These are phyloP conservation scores for Penicillium sp. DNA, from an alignment of 2,329 filamentous ascomycete genomes.

Conservation along the genomic window DNA sequence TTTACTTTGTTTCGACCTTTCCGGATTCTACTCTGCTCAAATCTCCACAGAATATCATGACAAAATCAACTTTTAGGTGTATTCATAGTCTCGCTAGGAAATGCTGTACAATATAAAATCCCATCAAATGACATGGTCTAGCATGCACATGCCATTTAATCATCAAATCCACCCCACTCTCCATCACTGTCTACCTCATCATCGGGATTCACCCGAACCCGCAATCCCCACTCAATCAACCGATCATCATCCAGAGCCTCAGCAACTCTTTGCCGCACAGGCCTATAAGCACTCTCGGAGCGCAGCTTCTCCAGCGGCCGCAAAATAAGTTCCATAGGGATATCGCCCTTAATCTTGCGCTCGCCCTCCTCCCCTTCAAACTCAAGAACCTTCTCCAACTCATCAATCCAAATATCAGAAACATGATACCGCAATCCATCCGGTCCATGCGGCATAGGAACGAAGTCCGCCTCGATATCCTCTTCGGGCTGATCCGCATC, in stretches of 20 bases:
- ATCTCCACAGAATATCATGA: not conserved
- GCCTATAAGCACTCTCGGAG: constrained; percentile 64
- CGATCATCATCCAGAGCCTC: constrained; percentile 75
- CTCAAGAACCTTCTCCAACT: constrained; percentile 71
- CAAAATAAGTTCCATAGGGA: constrained; percentile 45
- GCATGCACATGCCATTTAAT: constrained; percentile 32
- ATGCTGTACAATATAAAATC: constrained; percentile 14
- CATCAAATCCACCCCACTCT: constrained; percentile 70
- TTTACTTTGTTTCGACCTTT: not conserved
- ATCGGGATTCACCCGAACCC: constrained; percentile 43
- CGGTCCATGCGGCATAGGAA: constrained; percentile 61
- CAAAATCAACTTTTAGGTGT: not conserved
- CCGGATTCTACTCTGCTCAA: not conserved
- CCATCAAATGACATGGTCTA: not conserved
- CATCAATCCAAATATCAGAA: constrained; percentile 88
- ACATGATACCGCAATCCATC: constrained; percentile 85
- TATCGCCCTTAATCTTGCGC: constrained; percentile 36
- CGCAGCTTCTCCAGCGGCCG: constrained; percentile 47
- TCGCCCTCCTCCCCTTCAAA: constrained; percentile 42
- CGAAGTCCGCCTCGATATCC: constrained; percentile 19
- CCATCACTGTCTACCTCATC: constrained; percentile 51
- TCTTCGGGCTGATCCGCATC: constrained; percentile 35
- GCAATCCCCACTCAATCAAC: constrained; percentile 61
- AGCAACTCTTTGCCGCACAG: constrained; percentile 67
- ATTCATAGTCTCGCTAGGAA: constrained; percentile 11